These are phyloP conservation scores for Zasmidium cellare DNA, from an alignment of 2,329 filamentous ascomycete species.

Conservation along the genomic window DNA sequence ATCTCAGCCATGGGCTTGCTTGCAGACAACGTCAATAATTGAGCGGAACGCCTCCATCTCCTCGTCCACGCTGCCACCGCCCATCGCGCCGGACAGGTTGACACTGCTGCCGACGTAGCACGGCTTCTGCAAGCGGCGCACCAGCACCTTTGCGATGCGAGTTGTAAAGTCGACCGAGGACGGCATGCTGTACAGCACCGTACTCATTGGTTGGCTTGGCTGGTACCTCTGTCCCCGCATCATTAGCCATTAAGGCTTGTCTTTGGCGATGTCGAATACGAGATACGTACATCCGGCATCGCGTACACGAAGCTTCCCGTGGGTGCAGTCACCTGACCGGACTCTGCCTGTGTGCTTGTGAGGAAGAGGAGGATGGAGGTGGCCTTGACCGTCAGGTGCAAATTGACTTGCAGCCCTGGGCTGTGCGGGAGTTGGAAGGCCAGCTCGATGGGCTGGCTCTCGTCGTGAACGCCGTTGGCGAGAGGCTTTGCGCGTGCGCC, in stretches of 20 bases:
- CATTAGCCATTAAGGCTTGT: not conserved
- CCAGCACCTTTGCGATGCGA: constrained; percentile 78
- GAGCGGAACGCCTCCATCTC: constrained; percentile 85
- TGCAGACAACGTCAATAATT: constrained; percentile 68
- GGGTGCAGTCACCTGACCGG: constrained; percentile 42
- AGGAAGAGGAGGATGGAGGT: constrained; percentile 59
- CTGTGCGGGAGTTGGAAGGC: constrained; percentile 59
- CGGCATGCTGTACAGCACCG: constrained; percentile 74
- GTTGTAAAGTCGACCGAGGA: constrained; percentile 83
- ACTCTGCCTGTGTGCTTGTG: constrained; percentile 53
- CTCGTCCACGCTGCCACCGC: constrained; percentile 83
- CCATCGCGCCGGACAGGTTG: constrained; percentile 69
- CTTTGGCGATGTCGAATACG: not conserved
- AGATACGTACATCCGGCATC: constrained; percentile 72
- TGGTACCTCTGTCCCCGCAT: constrained; percentile 37
- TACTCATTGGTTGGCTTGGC: constrained; percentile 67
- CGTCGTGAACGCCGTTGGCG: constrained; percentile 29
- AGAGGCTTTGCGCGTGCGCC: constrained; percentile 10
- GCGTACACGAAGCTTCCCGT: constrained; percentile 94
- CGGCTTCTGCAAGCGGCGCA: constrained; percentile 68
- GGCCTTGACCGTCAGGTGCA: constrained; percentile 57
- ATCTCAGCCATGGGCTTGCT: not conserved
- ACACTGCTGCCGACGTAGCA: constrained; percentile 92
- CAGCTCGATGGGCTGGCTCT: constrained; percentile 52
- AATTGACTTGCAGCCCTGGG: constrained; percentile 57